Conservation (phyloP, 495 filamentous ascomycete genomes). For the Penicillium roqueforti region DNA sequence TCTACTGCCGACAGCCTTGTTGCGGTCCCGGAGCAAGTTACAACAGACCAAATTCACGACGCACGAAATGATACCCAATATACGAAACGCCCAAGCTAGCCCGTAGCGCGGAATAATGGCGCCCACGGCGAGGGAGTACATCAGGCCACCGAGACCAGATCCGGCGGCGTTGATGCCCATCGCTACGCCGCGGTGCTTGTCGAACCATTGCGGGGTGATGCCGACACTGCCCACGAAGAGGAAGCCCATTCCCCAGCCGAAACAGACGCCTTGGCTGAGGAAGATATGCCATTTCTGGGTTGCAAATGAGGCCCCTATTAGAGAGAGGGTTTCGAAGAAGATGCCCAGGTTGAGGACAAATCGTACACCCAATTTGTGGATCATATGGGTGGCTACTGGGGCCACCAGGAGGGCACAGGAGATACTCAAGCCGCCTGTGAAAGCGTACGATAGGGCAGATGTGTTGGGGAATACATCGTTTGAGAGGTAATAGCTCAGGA, state of each 20-base stretch:
- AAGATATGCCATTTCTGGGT: conserved; percentile 68
- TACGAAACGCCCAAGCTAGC: conserved; percentile 69
- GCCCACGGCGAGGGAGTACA: conserved; percentile 48
- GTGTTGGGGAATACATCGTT: conserved; percentile 55
- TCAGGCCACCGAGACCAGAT: conserved; percentile 70
- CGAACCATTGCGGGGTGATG: conserved; percentile 78
- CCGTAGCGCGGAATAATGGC: conserved; percentile 57
- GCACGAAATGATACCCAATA: conserved; percentile 63
- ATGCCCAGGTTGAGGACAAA: conserved; percentile 56
- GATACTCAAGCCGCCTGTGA: conserved; percentile 68
- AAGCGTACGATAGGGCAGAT: conserved; percentile 60
- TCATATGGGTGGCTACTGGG: conserved; percentile 59
- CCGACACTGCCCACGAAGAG: conserved; percentile 68
- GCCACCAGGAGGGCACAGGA: conserved; percentile 61
- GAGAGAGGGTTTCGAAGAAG: conserved; percentile 54
- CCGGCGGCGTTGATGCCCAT: conserved; percentile 70
- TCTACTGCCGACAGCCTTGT: conserved; percentile 60
- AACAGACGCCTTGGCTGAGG: conserved; percentile 70
- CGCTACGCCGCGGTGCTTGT: conserved; percentile 61
- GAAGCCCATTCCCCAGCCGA: conserved; percentile 74
- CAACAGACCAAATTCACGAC: conserved; percentile 59
- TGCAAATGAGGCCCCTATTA: conserved; percentile 66
- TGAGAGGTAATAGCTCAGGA: conserved; percentile 65
- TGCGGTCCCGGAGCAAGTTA: conserved; percentile 64
- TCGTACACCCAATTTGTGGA: conserved; percentile 51